Percentiles rank a stretch among this genome's conserved stretches.
Conservation (phyloP, 2,329 filamentous ascomycete species). For the Alternaria longipes region DNA sequence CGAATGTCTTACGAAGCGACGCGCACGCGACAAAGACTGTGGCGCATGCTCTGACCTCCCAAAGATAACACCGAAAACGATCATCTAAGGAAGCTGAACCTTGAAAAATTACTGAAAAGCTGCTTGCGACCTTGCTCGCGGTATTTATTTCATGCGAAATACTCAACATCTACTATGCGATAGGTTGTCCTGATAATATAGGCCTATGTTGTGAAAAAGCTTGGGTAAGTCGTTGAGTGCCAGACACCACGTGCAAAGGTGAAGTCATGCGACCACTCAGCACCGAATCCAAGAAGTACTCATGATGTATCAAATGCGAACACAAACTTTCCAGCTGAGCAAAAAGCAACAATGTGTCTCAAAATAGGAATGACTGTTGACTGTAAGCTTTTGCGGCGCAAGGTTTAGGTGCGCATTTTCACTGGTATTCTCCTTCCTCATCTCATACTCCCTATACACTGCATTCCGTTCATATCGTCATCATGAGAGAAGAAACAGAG, state of each 20-base stretch:
- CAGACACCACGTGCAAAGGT: conserved; percentile 13
- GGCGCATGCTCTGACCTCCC: conserved; percentile 2
- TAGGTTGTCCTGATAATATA: not conserved
- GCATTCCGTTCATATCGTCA: not conserved
- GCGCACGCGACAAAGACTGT: conserved; percentile 13
- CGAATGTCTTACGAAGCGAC: conserved; percentile 9
- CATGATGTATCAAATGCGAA: conserved; percentile 17
- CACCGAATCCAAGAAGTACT: conserved; percentile 10
- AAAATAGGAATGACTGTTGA: conserved; percentile 19
- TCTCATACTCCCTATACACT: not conserved
- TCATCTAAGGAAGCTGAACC: conserved; percentile 1
- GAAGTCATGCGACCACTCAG: conserved; percentile 12
- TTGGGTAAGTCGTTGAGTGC: conserved; percentile 3
- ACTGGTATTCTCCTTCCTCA: not conserved
- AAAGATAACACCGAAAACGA: not conserved
- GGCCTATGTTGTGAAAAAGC: conserved; percentile 1
- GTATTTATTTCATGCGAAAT: not conserved
- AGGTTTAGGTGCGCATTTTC: conserved; percentile 9
- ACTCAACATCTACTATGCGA: not conserved
- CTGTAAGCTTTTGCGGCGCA: conserved; percentile 8
- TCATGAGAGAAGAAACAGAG: conserved; percentile 31
- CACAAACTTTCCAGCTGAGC: conserved; percentile 21
- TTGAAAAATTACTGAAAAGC: not conserved
- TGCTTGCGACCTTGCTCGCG: not conserved
- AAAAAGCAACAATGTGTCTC: conserved; percentile 6